A percentile compares a stretch with the other conserved stretches of the same genome.
Evolutionary conservation across 305 asterid species (phyloP).

Genomic region (Fraxinus nigra): DNA sequence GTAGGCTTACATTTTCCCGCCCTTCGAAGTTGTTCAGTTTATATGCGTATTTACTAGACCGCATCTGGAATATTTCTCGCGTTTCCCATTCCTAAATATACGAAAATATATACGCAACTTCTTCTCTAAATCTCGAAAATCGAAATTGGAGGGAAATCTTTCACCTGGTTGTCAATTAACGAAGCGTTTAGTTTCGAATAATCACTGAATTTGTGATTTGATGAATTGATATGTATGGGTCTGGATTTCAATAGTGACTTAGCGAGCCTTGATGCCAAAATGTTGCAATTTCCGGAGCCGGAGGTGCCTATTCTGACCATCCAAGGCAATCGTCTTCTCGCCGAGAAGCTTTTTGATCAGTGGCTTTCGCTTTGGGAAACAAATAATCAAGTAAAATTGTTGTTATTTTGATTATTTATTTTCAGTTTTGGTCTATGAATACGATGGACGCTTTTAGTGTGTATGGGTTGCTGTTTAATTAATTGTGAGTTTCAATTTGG

Average conservation of each 20-base stretch:
- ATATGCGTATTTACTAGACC: neutral
- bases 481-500: neutral
- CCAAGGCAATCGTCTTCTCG: slow-evolving; percentile 63
- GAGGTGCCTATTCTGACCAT: slow-evolving; percentile 75
- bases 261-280: slow-evolving; percentile 68
- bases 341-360: slow-evolving; percentile 76
- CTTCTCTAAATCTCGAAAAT: neutral
- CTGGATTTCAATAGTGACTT: slow-evolving; percentile 67
- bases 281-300: slow-evolving; percentile 78
- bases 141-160: neutral
- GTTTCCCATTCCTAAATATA: neutral
- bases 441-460: neutral
- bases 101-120: neutral
- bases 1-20: neutral
- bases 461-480: neutral
- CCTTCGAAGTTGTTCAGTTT: neutral
- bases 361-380: slow-evolving; percentile 90
- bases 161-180: slow-evolving; percentile 18
- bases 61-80: neutral
- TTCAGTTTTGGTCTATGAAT: neutral
- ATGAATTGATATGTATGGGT: slow-evolving; percentile 48
- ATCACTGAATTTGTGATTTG: slow-evolving; percentile 9
- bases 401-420: neutral
- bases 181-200: slow-evolving; percentile 33
- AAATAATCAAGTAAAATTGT: slow-evolving; percentile 49